Evolutionary conservation across 2,329 filamentous ascomycete genomes (phyloP).

Genomic region (Aspergillus bombycis): DNA sequence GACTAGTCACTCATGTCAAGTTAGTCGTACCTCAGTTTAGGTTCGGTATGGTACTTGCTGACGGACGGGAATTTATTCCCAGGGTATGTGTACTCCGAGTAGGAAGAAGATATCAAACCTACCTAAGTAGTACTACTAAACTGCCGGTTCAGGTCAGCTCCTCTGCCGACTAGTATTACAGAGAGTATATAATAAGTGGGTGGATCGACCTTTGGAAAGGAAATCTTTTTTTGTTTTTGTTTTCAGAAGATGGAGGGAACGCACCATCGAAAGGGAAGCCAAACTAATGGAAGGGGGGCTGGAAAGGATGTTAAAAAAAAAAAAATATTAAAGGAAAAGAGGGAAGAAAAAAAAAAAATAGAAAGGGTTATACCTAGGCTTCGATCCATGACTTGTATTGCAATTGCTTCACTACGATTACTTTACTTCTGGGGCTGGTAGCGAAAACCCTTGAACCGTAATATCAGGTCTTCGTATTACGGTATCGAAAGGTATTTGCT

Average conservation of each 20-base stretch:
- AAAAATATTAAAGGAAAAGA: not conserved
- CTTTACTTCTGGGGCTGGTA: constrained; percentile 13
- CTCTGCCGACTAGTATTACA: not conserved
- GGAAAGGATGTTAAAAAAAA: not conserved
- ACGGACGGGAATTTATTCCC: not conserved
- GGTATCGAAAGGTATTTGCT: constrained; percentile 17
- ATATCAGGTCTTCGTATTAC: constrained; percentile 5
- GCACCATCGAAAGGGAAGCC: not conserved
- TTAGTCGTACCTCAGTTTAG: not conserved
- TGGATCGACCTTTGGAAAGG: not conserved
- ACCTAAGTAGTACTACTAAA: not conserved
- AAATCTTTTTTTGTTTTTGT: not conserved
- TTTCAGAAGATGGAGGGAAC: not conserved
- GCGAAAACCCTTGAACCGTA: constrained; percentile 16
- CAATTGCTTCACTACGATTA: not conserved
- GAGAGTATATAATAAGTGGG: not conserved
- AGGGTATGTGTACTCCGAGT: not conserved
- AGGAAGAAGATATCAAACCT: not conserved
- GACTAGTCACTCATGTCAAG: not conserved
- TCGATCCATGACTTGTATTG: constrained; percentile 19
- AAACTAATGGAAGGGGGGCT: not conserved
- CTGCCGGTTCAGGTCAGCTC: not conserved
- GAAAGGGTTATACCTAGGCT: constrained; percentile 7
- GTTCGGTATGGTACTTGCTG: constrained; percentile 3
- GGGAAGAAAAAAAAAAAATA: not conserved